These are phyloP conservation scores for Chytridiales sp. DNA, from an alignment of 371 early-diverging fungal species.

Conservation along the genomic window DNA sequence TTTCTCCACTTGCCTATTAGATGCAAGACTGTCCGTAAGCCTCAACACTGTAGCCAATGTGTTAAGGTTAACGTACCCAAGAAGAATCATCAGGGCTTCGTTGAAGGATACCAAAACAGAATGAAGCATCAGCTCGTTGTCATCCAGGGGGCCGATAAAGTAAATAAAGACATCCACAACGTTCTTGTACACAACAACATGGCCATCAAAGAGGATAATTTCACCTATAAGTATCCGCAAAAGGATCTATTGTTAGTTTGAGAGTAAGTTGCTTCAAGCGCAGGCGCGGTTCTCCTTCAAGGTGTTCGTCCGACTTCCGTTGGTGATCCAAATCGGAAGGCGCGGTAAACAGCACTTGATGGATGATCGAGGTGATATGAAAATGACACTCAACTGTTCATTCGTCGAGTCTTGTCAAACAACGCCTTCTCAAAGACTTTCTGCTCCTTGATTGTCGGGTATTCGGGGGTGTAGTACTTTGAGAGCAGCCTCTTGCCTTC, in stretches of 20 bases:
- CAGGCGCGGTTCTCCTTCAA: too few relatives aligned
- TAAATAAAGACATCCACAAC: constrained; percentile 87
- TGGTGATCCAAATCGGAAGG: too few relatives aligned
- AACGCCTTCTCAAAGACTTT: constrained; percentile 87
- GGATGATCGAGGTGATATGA: background rate
- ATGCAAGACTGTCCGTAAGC: background rate
- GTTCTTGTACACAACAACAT: constrained; percentile 82
- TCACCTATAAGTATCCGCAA: too few relatives aligned
- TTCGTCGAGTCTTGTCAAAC: constrained; percentile 78
- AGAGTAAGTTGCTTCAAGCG: background rate
- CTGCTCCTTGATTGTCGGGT: constrained; percentile 79
- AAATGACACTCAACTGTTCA: constrained; percentile 21
- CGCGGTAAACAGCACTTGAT: too few relatives aligned
- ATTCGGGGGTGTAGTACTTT: constrained; percentile 76
- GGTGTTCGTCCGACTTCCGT: too few relatives aligned
- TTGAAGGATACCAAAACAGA: constrained; percentile 77
- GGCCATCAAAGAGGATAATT: constrained; percentile 86
- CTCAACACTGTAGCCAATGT: background rate
- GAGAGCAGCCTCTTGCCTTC: constrained; percentile 87
- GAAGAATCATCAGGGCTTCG: constrained; percentile 79
- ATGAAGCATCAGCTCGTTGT: constrained; percentile 89
- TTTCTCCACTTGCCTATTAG: constrained; percentile 78
- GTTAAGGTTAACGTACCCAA: constrained; percentile 59
- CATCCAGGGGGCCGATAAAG: constrained; percentile 86
- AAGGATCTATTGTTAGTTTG: background rate